Evolutionary conservation across 1,284 basidiomycete species (phyloP).

Genomic region (Cutaneotrichosporon sp.): DNA sequence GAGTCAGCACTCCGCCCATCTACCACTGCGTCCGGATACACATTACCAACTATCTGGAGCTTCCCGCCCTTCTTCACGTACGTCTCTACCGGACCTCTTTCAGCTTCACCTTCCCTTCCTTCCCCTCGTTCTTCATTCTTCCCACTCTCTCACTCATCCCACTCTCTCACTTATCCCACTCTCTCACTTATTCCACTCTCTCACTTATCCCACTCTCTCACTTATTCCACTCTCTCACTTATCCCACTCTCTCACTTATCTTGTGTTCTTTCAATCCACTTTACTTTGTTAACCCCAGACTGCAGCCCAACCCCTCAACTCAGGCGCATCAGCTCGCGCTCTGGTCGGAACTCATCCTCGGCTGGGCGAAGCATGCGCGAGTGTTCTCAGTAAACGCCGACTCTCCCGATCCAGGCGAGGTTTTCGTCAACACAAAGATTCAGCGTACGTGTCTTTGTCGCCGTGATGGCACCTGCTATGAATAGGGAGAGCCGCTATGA

Average conservation of each 20-base stretch:
- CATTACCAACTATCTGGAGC: conserved; percentile 52
- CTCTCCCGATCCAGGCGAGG: conserved; percentile 30
- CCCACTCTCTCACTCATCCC: not conserved
- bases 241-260: not conserved
- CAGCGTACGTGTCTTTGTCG: conserved; percentile 30
- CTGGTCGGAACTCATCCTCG: conserved; percentile 51
- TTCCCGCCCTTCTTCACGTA: conserved; percentile 56
- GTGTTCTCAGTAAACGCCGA: conserved; percentile 48
- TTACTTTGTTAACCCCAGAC: conserved; percentile 30
- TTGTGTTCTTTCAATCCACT: not conserved
- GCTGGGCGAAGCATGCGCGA: conserved; percentile 47
- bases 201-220: not conserved
- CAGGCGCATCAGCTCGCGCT: conserved; percentile 49
- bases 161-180: not conserved
- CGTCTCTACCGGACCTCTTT: conserved; percentile 10
- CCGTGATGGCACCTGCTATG: not conserved
- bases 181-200: not conserved
- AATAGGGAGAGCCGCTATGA: too few relatives aligned
- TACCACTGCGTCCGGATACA: conserved; percentile 39
- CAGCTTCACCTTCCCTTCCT: too few relatives aligned
- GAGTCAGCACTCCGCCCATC: conserved; percentile 18
- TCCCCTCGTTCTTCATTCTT: too few relatives aligned
- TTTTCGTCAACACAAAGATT: conserved; percentile 44
- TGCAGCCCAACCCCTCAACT: conserved; percentile 53
- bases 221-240: not conserved